Evolutionary conservation across 2,329 filamentous ascomycete genomes (phyloP).

Genomic region (Metarhizium robertsii): DNA sequence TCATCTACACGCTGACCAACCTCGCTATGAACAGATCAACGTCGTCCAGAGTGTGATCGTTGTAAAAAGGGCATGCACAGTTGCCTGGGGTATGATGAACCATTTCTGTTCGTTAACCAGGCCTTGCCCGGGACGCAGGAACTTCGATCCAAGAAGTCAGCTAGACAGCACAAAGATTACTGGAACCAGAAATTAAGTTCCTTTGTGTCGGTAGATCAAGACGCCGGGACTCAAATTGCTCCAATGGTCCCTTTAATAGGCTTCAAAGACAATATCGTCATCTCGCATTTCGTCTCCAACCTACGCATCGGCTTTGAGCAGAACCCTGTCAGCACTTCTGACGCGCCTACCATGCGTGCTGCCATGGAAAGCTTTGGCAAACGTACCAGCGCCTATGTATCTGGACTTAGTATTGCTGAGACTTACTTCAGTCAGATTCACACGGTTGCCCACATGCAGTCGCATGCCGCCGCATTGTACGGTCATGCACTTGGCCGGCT

Average conservation of each 20-base stretch:
- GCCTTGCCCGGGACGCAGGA: conserved; percentile 4
- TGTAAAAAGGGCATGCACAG: conserved; percentile 5
- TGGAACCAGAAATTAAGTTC: conserved; percentile 3
- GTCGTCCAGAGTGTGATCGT: conserved; percentile 3
- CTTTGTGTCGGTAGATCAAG: neutral
- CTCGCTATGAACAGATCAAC: conserved; percentile 1
- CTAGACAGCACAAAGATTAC: conserved; percentile 4
- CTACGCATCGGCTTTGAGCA: conserved; percentile 1
- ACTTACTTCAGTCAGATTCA: conserved; percentile 7
- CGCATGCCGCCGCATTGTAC: conserved; percentile 6
- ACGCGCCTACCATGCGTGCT: conserved; percentile 8
- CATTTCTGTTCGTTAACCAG: conserved; percentile 7
- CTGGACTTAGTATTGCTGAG: conserved; percentile 8
- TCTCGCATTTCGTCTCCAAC: conserved; percentile 6
- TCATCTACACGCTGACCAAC: neutral
- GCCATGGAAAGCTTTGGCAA: conserved; percentile 4
- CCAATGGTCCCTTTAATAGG: conserved; percentile 1
- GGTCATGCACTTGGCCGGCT: conserved; percentile 1
- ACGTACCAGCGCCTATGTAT: conserved; percentile 6
- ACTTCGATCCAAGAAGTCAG: conserved; percentile 5
- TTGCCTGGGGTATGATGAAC: conserved; percentile 5
- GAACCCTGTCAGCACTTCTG: neutral
- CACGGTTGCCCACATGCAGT: conserved; percentile 2
- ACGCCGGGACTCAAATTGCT: neutral
- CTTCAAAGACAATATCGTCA: conserved; percentile 8